These are phyloP conservation scores for Jacaranda copaia DNA, from an alignment of 257 asterid genomes.

Conservation along the genomic window DNA sequence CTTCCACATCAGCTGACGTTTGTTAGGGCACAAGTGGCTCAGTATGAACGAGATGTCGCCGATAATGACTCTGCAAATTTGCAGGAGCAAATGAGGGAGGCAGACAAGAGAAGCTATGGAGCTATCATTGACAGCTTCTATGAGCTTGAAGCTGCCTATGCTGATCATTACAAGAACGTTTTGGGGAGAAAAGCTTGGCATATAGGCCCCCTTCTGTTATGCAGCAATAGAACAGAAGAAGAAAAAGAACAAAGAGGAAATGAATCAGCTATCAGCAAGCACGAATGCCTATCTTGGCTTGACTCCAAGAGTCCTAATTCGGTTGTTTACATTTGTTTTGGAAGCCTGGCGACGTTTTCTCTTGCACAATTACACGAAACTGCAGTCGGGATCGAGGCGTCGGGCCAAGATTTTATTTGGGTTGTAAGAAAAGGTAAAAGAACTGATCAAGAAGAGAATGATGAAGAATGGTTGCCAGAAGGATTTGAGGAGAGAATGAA, in stretches of 20 bases:
- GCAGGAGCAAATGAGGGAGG: conserved; percentile 31
- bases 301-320: conserved; percentile 56
- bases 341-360: conserved; percentile 54
- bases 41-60: not conserved
- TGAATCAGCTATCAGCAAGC: conserved; percentile 49
- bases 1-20: conserved; percentile 51
- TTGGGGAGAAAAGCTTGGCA: conserved; percentile 50
- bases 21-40: conserved; percentile 42
- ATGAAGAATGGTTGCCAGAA: conserved; percentile 54
- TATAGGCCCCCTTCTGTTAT: conserved; percentile 59
- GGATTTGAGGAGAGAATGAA: conserved; percentile 61
- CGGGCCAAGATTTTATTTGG: conserved; percentile 73
- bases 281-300: conserved; percentile 70
- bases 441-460: not conserved
- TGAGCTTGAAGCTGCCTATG: conserved; percentile 57
- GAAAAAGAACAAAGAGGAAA: conserved; percentile 47
- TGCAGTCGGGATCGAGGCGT: conserved; percentile 67
- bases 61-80: not conserved
- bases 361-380: conserved; percentile 64
- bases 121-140: conserved; percentile 60
- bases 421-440: conserved; percentile 47
- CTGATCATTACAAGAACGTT: conserved; percentile 42
- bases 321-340: conserved; percentile 65
- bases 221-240: conserved; percentile 26
- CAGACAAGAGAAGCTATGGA: conserved; percentile 48